Conservation (phyloP, 1,284 basidiomycete species). For the Boletellus deceptivus region DNA sequence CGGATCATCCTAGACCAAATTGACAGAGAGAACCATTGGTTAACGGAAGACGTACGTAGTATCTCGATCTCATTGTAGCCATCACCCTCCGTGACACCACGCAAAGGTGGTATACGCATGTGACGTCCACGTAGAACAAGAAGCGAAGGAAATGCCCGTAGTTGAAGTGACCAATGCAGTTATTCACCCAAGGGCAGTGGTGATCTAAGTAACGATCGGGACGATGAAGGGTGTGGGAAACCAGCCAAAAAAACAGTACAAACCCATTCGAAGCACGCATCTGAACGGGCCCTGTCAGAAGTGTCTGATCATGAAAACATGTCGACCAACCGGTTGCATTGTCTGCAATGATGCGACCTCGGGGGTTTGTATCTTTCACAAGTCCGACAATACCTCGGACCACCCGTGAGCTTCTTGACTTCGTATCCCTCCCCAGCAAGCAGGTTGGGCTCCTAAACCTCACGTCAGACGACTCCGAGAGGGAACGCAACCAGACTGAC, state of each 20-base stretch:
- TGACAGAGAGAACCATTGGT: not conserved
- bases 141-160: slow-evolving; percentile 92
- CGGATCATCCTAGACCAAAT: slow-evolving; percentile 60
- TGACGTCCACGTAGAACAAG: slow-evolving; percentile 87
- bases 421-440: slow-evolving; percentile 70
- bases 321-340: slow-evolving; percentile 70
- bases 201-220: slow-evolving; percentile 56
- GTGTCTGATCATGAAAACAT: not conserved
- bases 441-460: slow-evolving; percentile 69
- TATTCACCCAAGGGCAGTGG: slow-evolving; percentile 90
- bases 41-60: slow-evolving; percentile 49
- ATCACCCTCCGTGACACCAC: slow-evolving; percentile 75
- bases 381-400: slow-evolving; percentile 79
- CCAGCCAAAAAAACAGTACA: slow-evolving; percentile 13
- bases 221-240: slow-evolving; percentile 3
- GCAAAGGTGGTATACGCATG: slow-evolving; percentile 77
- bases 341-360: slow-evolving; percentile 84
- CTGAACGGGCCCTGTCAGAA: slow-evolving; percentile 37
- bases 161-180: slow-evolving; percentile 88
- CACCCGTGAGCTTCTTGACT: slow-evolving; percentile 81
- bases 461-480: slow-evolving; percentile 5
- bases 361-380: slow-evolving; percentile 75
- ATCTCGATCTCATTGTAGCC: slow-evolving; percentile 42
- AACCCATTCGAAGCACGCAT: slow-evolving; percentile 82
- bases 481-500: slow-evolving; percentile 42